Evolutionary conservation across 352 stramenopile species (phyloP).

Genomic region (Pythium oligandrum): DNA sequence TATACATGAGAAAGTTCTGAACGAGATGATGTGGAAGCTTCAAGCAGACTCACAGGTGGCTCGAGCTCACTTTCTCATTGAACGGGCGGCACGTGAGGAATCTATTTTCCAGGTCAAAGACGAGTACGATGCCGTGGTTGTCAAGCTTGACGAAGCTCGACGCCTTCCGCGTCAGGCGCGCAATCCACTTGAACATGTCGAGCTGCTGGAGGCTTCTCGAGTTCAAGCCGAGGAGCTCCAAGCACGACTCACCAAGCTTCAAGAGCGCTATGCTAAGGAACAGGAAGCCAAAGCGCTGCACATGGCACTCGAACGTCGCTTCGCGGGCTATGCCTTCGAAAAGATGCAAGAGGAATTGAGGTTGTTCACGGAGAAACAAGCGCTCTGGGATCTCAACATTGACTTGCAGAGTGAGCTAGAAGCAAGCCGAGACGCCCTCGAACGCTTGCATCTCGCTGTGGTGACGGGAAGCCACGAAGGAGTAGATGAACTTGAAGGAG

Average conservation of each 20-base stretch:
- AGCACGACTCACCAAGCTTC: slow-evolving; percentile 14
- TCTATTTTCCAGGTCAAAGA: slow-evolving; percentile 51
- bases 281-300: slow-evolving; percentile 35
- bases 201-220: slow-evolving; percentile 32
- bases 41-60: slow-evolving; percentile 57
- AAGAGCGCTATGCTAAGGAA: slow-evolving; percentile 27
- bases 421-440: slow-evolving; percentile 29
- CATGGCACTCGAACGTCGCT: slow-evolving; percentile 38
- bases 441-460: slow-evolving; percentile 34
- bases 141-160: slow-evolving; percentile 35
- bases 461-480: neutral
- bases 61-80: slow-evolving; percentile 50
- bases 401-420: slow-evolving; percentile 38
- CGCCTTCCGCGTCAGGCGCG: slow-evolving; percentile 43
- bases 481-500: slow-evolving; percentile 3
- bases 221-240: slow-evolving; percentile 19
- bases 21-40: slow-evolving; percentile 42
- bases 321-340: slow-evolving; percentile 32
- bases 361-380: slow-evolving; percentile 59
- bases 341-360: slow-evolving; percentile 52
- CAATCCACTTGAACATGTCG: slow-evolving; percentile 41
- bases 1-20: slow-evolving; percentile 36
- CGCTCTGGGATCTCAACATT: slow-evolving; percentile 50
- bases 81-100: slow-evolving; percentile 53
- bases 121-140: slow-evolving; percentile 33